Evolutionary conservation across 768 basidiomycete genomes (phyloP).

Genomic region (Serendipita indica): DNA sequence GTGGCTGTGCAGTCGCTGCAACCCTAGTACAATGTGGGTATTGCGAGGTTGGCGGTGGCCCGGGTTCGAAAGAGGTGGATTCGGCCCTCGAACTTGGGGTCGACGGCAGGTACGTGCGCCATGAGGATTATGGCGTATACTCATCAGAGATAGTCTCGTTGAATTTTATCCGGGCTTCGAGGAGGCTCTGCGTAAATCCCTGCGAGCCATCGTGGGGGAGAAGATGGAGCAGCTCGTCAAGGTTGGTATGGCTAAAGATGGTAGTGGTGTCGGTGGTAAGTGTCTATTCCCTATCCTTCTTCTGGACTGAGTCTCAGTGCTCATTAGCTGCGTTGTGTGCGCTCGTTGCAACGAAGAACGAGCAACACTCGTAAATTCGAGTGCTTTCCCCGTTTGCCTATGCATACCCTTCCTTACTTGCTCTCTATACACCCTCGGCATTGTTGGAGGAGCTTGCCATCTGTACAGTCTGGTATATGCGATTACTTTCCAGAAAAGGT

Average conservation of each 20-base stretch:
- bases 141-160: slow-evolving; percentile 49
- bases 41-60: slow-evolving; percentile 35
- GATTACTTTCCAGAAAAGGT: too few species aligned
- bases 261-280: slow-evolving; percentile 88
- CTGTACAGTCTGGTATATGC: too few species aligned
- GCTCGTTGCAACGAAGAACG: slow-evolving; percentile 1
- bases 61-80: slow-evolving; percentile 21
- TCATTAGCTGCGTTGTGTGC: slow-evolving; percentile 12
- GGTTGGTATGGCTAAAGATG: slow-evolving; percentile 92
- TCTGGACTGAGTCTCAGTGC: background rate
- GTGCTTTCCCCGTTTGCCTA: too few species aligned
- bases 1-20: slow-evolving; percentile 76
- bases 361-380: too few species aligned
- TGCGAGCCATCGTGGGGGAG: slow-evolving; percentile 61
- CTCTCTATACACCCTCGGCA: too few species aligned
- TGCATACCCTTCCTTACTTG: too few species aligned
- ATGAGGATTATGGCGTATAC: background rate
- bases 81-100: slow-evolving; percentile 62
- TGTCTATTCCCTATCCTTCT: background rate
- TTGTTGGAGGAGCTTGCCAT: too few species aligned
- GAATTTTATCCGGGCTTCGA: slow-evolving; percentile 88
- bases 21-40: slow-evolving; percentile 69
- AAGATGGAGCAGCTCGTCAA: slow-evolving; percentile 66
- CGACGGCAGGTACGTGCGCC: slow-evolving; percentile 80
- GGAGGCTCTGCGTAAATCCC: slow-evolving; percentile 51